phyloP scores from a whole-genome alignment of 2,329 filamentous ascomycete genomes.

The Ascochyta pisi region DNA sequence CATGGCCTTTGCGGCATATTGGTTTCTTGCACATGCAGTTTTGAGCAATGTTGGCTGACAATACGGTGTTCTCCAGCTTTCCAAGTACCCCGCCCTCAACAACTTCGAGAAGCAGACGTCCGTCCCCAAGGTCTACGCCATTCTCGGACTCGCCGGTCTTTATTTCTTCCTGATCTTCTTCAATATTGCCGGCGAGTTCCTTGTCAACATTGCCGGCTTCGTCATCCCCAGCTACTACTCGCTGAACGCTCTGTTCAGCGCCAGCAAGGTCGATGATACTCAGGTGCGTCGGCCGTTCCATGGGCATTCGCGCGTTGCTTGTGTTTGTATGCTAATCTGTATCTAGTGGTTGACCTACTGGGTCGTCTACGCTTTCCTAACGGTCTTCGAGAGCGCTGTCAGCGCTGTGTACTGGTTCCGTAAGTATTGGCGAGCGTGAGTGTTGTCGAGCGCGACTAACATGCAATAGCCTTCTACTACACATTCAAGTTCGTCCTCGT shows the following conservation, averaged over 20 bases:
- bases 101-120: constrained; percentile 85
- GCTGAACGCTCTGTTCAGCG: constrained; percentile 75
- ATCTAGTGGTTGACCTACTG: constrained; percentile 79
- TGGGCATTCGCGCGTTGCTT: constrained; percentile 15
- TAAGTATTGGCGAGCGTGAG: constrained; percentile 31
- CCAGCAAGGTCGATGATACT: constrained; percentile 76
- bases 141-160: constrained; percentile 75
- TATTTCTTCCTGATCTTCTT: constrained; percentile 94
- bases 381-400: constrained; percentile 81
- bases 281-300: constrained; percentile 64
- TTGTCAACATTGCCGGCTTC: constrained; percentile 87
- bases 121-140: constrained; percentile 83
- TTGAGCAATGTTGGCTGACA: constrained; percentile 29
- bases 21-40: neutral
- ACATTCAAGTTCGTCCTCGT: constrained; percentile 99
- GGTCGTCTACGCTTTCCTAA: constrained; percentile 85
- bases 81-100: constrained; percentile 82
- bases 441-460: constrained; percentile 17
- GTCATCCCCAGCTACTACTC: constrained; percentile 86
- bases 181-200: constrained; percentile 87
- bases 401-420: constrained; percentile 91
- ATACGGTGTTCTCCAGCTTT: constrained; percentile 64
- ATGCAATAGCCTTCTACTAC: constrained; percentile 83
- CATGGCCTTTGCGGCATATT: neutral
- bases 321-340: constrained; percentile 45